Conservation (phyloP, 192 early-diverging fungal genomes). For the Kickxella alabastrina region DNA sequence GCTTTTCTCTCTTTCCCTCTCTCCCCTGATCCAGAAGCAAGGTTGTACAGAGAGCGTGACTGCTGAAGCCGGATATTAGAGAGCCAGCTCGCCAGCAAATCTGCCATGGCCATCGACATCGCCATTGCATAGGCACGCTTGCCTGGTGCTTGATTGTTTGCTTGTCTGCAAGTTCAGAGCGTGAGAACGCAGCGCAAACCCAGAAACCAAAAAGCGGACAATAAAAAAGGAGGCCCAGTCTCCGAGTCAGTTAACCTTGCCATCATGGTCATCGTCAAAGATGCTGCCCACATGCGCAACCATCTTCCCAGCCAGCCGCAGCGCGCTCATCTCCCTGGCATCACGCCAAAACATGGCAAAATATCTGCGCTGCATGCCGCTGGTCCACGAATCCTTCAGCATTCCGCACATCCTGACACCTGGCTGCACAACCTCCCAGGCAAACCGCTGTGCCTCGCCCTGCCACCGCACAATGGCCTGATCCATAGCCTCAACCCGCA, state of each 20-base stretch:
- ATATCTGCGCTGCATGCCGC: constrained; percentile 10
- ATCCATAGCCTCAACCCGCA: constrained; percentile 16
- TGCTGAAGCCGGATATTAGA: too few relatives aligned
- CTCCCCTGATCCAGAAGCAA: constrained; percentile 1
- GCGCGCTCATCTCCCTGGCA: constrained; percentile 1
- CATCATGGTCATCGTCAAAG: constrained; percentile 1
- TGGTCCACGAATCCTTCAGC: constrained; percentile 29
- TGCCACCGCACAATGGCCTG: constrained; percentile 4
- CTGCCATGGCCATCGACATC: too few relatives aligned
- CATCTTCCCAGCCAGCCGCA: constrained; percentile 11
- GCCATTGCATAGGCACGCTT: too few relatives aligned
- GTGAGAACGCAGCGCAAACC: too few relatives aligned
- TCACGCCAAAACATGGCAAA: constrained; percentile 13
- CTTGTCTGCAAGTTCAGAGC: too few relatives aligned
- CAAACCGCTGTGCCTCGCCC: background rate
- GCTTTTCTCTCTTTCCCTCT: background rate
- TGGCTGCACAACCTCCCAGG: constrained; percentile 6
- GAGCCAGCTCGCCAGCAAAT: too few relatives aligned
- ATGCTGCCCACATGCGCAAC: background rate
- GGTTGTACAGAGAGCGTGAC: too few relatives aligned
- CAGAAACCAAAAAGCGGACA: too few relatives aligned
- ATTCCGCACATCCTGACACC: constrained; percentile 2
- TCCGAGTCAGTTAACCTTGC: too few relatives aligned
- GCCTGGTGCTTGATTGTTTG: too few relatives aligned
- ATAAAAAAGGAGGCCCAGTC: too few relatives aligned